Evolutionary conservation across 768 basidiomycete genomes (phyloP), one percentile per base, ranked within the genome.

Genomic region (Polyporus arcularius): DNA sequence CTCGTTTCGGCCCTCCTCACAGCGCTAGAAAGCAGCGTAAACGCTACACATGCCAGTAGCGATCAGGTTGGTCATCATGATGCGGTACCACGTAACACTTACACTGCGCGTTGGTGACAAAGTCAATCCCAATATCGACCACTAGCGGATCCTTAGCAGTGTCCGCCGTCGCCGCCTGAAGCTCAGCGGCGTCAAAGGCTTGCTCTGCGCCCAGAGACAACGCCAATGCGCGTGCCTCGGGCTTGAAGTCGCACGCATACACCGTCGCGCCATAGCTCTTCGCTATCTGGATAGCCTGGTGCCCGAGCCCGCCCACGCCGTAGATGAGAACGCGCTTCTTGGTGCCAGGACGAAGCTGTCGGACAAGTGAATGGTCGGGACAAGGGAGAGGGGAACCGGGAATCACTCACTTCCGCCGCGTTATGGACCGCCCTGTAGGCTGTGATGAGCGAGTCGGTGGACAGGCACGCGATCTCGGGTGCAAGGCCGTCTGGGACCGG

Each of bases 311-410:
- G 54, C 72, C 57, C 65, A 71, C 26, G 64, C 65, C 57, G 72
- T 78, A 48, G 75, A 77, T 42, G 73, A 79, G 35, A 78, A 82
- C 61, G 32, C 59, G 47, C 54, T 61, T 61, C 40, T 45, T 57
- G 6, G 50, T 53, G 16, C 56, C 56, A 15, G 50, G 56, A 5
- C 49, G 21, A 16, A 57, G 56, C 54, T 61, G 4, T 1, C 0
- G 18, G 35, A 11, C 1, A 35, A 35, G 21, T 26, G 1, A 26
- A 2, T 26, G 21, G 21, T 26, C 21, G 21, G 21, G 1, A 26
- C 21, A 26, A n/a, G n/a, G n/a, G n/a, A n/a, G n/a, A n/a, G 21
- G 21, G 21, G 21, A 26, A 1, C 2, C 10, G 1, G 8, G 31
- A 8, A 18, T 28, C 4, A 15, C 53, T 55, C 32, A 57, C 61